Percentiles rank a stretch among this genome's conserved stretches.
phyloP scores from a whole-genome alignment of 148 eudicot species.

The Linanthus parryae region DNA sequence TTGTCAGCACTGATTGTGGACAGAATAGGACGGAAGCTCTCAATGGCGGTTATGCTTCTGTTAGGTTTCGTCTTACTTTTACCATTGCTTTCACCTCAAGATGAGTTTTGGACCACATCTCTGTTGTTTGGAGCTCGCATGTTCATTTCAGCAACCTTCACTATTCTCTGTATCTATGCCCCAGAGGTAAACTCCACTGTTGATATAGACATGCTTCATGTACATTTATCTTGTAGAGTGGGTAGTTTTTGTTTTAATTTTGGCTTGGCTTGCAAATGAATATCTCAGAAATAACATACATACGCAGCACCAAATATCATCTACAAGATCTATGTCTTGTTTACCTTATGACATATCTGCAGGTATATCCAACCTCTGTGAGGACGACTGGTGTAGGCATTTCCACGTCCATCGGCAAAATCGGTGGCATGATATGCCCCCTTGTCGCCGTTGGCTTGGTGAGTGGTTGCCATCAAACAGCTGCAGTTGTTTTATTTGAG shows the following conservation, averaged over 20 bases:
- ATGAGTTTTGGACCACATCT: constrained; percentile 19
- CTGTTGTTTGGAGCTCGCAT: constrained; percentile 29
- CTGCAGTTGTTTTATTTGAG: constrained; percentile 27
- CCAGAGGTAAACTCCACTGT: constrained; percentile 43
- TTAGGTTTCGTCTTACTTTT: constrained; percentile 17
- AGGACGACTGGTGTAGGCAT: constrained; percentile 35
- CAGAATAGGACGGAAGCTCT: constrained; percentile 29
- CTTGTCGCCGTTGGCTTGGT: constrained; percentile 32
- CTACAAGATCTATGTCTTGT: no score
- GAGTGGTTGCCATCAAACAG: constrained; percentile 28
- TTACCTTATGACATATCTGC: no score
- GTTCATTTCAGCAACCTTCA: constrained; percentile 28
- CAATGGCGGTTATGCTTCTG: constrained; percentile 19
- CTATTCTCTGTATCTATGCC: constrained; percentile 21
- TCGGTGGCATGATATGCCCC: constrained; percentile 43
- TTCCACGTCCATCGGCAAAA: constrained; percentile 24
- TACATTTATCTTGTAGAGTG: no score
- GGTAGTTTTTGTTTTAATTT: no score
- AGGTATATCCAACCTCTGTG: constrained; percentile 39
- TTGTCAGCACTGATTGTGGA: constrained; percentile 30
- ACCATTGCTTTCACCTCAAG: constrained; percentile 26
- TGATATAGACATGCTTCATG: no score
- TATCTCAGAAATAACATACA: no score
- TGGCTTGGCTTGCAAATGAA: no score
- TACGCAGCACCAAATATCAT: no score